Conservation (phyloP, 768 basidiomycete genomes). For the Agrocybe pediades region DNA sequence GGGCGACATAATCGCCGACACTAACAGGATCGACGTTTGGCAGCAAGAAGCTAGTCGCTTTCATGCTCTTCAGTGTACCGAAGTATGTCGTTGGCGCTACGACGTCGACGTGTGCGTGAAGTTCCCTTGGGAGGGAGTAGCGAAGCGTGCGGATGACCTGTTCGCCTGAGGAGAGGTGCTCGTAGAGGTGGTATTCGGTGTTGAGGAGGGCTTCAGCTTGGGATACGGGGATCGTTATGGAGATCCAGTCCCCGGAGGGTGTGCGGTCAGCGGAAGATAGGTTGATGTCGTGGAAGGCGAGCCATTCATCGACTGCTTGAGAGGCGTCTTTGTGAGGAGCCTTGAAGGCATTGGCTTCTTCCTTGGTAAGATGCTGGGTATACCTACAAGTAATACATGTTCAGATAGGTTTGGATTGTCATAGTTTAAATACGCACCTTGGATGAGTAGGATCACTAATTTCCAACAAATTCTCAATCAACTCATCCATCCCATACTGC, state of each 20-base stretch:
- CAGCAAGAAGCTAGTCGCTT: neutral
- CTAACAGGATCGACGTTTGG: neutral
- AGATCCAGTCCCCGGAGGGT: slow-evolving; percentile 39
- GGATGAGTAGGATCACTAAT: slow-evolving; percentile 51
- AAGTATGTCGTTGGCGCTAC: slow-evolving; percentile 34
- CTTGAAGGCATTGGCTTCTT: slow-evolving; percentile 28
- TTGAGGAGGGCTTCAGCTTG: slow-evolving; percentile 41
- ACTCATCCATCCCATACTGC: slow-evolving; percentile 42
- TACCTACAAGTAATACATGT: slow-evolving; percentile 26
- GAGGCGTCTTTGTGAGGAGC: slow-evolving; percentile 34
- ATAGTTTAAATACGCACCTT: neutral
- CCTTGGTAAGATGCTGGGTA: slow-evolving; percentile 49
- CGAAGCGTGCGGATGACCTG: slow-evolving; percentile 29
- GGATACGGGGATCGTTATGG: slow-evolving; percentile 37
- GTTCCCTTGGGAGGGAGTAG: slow-evolving; percentile 37
- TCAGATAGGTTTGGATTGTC: neutral
- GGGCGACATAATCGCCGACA: neutral
- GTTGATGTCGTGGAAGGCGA: slow-evolving; percentile 30
- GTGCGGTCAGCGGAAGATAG: slow-evolving; percentile 33
- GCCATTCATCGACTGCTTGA: slow-evolving; percentile 37
- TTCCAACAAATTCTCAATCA: slow-evolving; percentile 43
- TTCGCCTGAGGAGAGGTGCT: slow-evolving; percentile 34
- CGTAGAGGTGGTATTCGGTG: slow-evolving; percentile 46
- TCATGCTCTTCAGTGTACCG: slow-evolving; percentile 14
- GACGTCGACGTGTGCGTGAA: slow-evolving; percentile 41